Evolutionary conservation across 106 monocot genomes (phyloP).

Genomic region (Apostasia shenzhenica): DNA sequence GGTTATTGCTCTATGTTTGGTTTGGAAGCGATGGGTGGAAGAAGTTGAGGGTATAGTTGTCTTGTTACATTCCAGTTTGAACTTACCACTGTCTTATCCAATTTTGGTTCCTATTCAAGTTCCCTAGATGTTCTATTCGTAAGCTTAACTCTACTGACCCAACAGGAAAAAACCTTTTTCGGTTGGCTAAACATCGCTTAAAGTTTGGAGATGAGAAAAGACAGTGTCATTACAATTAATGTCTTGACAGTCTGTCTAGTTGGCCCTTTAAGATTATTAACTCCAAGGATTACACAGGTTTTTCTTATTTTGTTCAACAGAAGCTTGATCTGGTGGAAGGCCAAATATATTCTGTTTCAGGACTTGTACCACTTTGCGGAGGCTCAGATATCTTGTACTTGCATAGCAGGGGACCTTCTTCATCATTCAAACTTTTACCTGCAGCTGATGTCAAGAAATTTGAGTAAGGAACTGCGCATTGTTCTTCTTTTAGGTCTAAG

Average conservation of each 20-base stretch:
- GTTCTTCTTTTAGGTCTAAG: background rate
- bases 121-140: no score
- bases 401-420: constrained; percentile 79
- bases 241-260: no score
- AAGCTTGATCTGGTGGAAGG: constrained; percentile 89
- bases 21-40: no score
- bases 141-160: no score
- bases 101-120: no score
- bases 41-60: no score
- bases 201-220: background rate
- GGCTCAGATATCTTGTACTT: constrained; percentile 48
- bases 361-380: constrained; percentile 48
- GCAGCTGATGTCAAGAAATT: constrained; percentile 29
- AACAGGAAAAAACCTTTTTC: background rate
- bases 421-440: constrained; percentile 45
- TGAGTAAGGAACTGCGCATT: constrained; percentile 49
- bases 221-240: no score
- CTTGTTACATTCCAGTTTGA: no score
- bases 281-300: background rate
- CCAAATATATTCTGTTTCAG: constrained; percentile 70
- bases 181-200: background rate
- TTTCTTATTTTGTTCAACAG: constrained; percentile 25
- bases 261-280: background rate
- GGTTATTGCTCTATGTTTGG: no score
- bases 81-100: no score